phyloP scores from a whole-genome alignment of 305 asterid genomes.

The Rubia tinctorum region DNA sequence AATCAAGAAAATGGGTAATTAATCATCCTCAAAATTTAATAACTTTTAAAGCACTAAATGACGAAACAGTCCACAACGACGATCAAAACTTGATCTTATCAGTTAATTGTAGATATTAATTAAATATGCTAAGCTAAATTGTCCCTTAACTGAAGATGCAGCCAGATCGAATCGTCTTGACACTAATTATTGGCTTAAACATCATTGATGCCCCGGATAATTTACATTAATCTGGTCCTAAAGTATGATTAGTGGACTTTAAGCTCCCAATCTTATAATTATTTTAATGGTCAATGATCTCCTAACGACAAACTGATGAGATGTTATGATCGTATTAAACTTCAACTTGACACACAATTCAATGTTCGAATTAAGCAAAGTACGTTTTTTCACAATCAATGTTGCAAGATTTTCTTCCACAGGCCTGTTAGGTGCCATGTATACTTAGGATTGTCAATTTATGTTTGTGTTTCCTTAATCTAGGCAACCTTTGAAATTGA shows the following conservation, averaged over 20 bases:
- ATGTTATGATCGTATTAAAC: not conserved
- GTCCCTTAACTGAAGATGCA: conserved; percentile 7
- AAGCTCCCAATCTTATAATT: conserved; percentile 9
- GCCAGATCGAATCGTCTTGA: conserved; percentile 18
- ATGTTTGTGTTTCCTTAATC: not conserved
- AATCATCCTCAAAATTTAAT: not conserved
- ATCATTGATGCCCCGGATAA: conserved; percentile 12
- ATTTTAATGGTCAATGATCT: conserved; percentile 15
- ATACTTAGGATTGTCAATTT: not conserved
- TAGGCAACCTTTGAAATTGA: not conserved
- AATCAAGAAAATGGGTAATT: not conserved
- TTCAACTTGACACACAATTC: not conserved
- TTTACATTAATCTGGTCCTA: conserved; percentile 1
- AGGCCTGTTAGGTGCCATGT: not conserved
- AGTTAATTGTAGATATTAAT: not conserved
- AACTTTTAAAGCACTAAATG: not conserved
- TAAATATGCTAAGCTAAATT: conserved; percentile 3
- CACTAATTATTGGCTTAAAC: conserved; percentile 14
- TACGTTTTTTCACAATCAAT: not conserved
- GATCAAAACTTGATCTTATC: conserved; percentile 13
- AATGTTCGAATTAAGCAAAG: not conserved
- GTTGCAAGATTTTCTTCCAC: not conserved
- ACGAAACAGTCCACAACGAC: conserved; percentile 1
- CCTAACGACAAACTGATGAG: conserved; percentile 14
- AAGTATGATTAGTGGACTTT: conserved; percentile 18